Conservation (phyloP, 2,329 filamentous ascomycete genomes). For the Fusarium guadeloupense region DNA sequence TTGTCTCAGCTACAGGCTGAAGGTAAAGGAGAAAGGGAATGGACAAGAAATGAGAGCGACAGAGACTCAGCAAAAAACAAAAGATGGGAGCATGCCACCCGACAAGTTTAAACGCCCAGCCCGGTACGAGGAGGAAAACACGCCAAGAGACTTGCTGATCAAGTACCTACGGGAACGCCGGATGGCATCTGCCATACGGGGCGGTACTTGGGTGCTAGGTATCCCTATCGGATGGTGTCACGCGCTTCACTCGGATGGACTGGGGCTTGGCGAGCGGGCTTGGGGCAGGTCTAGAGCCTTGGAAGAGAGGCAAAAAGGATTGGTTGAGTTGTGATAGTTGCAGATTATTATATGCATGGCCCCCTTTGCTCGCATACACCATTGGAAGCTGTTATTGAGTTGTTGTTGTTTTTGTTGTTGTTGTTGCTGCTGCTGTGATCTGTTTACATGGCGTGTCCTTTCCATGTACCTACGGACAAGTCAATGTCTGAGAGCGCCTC, state of each 20-base stretch:
- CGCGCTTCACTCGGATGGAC: slow-evolving; percentile 15
- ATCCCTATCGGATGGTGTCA: slow-evolving; percentile 9
- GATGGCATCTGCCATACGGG: neutral
- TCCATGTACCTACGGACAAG: neutral
- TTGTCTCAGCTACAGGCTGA: neutral
- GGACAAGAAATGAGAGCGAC: slow-evolving; percentile 18
- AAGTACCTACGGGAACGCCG: slow-evolving; percentile 14
- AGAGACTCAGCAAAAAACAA: neutral
- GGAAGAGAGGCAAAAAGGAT: neutral
- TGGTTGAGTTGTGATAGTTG: neutral
- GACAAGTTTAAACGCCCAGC: slow-evolving; percentile 14
- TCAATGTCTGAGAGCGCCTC: slow-evolving; percentile 22
- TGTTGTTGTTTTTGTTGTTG: neutral
- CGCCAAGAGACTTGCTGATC: neutral
- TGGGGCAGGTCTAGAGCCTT: neutral
- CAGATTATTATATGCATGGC: slow-evolving; percentile 8
- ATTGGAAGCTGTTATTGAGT: neutral
- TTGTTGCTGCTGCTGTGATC: slow-evolving; percentile 8
- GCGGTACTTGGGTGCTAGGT: slow-evolving; percentile 10
- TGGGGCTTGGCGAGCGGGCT: slow-evolving; percentile 23
- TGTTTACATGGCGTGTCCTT: slow-evolving; percentile 2
- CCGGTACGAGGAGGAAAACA: slow-evolving; percentile 19
- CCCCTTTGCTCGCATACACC: slow-evolving; percentile 2
- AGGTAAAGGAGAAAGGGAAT: slow-evolving; percentile 4
- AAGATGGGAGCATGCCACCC: neutral